Evolutionary conservation across 192 early-diverging fungal genomes (phyloP).

Genomic region (Umbelopsis sp.): DNA sequence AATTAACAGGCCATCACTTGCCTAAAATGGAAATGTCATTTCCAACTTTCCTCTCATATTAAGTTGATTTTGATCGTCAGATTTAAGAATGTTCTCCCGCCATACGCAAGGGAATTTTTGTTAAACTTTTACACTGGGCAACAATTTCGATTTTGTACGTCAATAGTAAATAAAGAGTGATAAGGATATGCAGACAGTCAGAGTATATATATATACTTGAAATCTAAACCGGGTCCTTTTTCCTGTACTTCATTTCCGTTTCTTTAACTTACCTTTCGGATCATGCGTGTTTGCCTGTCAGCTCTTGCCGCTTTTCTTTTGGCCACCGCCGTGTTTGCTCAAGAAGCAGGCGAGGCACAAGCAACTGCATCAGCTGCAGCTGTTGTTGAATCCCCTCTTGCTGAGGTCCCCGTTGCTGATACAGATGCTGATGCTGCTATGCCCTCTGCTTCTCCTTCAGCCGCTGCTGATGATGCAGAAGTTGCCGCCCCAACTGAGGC

Average conservation of each 20-base stretch:
- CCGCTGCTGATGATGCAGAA: neutral
- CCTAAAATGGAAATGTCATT: slow-evolving; percentile 10
- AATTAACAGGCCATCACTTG: neutral
- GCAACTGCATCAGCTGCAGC: too few species aligned
- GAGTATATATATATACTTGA: slow-evolving; percentile 11
- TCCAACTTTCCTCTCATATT: neutral
- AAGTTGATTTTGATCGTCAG: too few species aligned
- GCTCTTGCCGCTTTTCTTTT: slow-evolving; percentile 16
- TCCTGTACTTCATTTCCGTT: neutral
- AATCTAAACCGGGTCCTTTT: neutral
- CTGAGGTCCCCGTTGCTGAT: too few species aligned
- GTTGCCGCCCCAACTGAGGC: neutral
- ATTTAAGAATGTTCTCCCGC: neutral
- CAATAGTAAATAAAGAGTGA: too few species aligned
- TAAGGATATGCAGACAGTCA: too few species aligned
- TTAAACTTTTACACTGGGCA: too few species aligned
- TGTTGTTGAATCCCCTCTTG: too few species aligned
- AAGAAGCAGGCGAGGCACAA: neutral
- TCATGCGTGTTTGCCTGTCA: slow-evolving; percentile 15
- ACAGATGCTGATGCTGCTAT: too few species aligned
- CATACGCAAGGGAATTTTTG: too few species aligned
- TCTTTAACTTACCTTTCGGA: neutral
- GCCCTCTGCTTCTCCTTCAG: neutral
- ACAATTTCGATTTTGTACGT: too few species aligned
- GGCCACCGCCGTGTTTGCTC: neutral